These are phyloP conservation scores for Lolium multiflorum DNA, from an alignment of 176 grass and related monocot genomes.

Conservation along the genomic window DNA sequence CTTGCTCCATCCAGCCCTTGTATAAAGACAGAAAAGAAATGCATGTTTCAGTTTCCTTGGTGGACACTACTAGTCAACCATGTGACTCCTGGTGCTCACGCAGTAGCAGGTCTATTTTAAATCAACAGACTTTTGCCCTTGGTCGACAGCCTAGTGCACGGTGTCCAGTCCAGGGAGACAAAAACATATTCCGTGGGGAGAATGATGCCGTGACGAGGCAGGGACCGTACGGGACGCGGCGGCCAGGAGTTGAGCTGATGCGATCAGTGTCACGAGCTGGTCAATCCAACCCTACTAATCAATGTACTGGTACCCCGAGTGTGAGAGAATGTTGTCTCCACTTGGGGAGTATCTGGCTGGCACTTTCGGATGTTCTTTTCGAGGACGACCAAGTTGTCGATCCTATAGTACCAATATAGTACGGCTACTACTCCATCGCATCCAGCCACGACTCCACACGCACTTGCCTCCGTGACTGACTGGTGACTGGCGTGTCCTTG, in stretches of 20 bases:
- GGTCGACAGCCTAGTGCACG: background rate
- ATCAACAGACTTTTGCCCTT: background rate
- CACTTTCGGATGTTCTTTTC: slow-evolving; percentile 50
- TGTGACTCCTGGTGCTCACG: background rate
- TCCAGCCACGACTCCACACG: no score
- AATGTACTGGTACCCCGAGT: background rate
- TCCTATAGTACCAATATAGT: no score
- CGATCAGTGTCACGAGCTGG: background rate
- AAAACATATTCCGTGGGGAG: slow-evolving; percentile 11
- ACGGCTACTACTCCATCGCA: no score
- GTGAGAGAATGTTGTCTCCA: slow-evolving; percentile 32
- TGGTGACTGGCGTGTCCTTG: background rate
- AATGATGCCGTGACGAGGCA: slow-evolving; percentile 16
- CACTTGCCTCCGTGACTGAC: no score
- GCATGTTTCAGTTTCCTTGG: background rate
- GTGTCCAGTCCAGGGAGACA: background rate
- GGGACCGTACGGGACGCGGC: slow-evolving; percentile 7
- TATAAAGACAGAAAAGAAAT: background rate
- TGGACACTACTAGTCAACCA: slow-evolving; percentile 39
- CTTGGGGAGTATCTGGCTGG: slow-evolving; percentile 30
- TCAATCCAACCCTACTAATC: slow-evolving; percentile 25
- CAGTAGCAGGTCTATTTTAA: background rate
- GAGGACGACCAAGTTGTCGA: slow-evolving; percentile 9
- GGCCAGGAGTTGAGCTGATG: background rate
- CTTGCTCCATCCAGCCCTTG: background rate